These are phyloP conservation scores for Cruciata laevipes DNA, from an alignment of 257 asterid species.

Conservation along the genomic window DNA sequence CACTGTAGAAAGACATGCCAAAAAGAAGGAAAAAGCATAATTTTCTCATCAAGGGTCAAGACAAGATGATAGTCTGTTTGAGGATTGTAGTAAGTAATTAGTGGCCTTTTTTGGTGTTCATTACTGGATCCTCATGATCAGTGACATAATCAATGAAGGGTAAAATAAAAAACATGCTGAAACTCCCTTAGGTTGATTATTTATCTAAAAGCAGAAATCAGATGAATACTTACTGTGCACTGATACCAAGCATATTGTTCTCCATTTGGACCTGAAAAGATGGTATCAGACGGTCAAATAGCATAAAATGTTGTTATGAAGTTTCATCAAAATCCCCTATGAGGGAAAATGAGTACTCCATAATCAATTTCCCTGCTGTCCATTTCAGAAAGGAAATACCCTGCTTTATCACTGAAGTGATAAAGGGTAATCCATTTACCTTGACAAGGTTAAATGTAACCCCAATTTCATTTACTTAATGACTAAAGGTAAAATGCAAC, in stretches of 20 bases:
- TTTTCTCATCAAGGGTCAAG: neutral
- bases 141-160: neutral
- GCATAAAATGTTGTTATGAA: neutral
- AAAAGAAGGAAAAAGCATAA: neutral
- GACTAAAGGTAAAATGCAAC: neutral
- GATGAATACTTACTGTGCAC: constrained; percentile 59
- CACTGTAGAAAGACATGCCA: neutral
- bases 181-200: neutral
- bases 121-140: constrained; percentile 5
- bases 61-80: neutral
- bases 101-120: neutral
- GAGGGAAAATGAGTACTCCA: neutral
- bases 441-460: neutral
- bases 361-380: neutral
- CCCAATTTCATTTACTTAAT: neutral
- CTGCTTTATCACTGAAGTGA: neutral
- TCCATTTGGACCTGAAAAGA: constrained; percentile 69
- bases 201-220: neutral
- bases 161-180: neutral
- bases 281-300: constrained; percentile 10
- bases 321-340: neutral
- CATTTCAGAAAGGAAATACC: neutral
- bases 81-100: neutral
- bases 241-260: constrained; percentile 82
- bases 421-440: neutral